phyloP scores from a whole-genome alignment of 805 yeast genomes.

The Cyberlindnera lachancei region DNA sequence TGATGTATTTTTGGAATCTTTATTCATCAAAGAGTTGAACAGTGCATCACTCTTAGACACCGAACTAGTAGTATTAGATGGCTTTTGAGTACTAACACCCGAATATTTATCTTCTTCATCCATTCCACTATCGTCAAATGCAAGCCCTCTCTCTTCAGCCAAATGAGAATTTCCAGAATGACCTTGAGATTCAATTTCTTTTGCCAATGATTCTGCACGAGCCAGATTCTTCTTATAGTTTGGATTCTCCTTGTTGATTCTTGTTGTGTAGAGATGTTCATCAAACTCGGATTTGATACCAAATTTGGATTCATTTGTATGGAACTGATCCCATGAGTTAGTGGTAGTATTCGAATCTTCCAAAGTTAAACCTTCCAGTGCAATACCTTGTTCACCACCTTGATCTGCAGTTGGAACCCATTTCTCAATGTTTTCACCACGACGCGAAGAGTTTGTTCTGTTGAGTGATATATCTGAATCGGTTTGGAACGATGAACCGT shows the following conservation, averaged over 20 bases:
- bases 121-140: conserved; percentile 72
- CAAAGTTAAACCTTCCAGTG: conserved; percentile 22
- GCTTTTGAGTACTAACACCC: conserved; percentile 47
- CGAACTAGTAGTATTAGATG: neutral
- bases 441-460: conserved; percentile 35
- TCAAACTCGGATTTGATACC: conserved; percentile 79
- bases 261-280: conserved; percentile 83
- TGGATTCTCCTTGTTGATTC: conserved; percentile 61
- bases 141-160: conserved; percentile 85
- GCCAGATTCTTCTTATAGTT: conserved; percentile 57
- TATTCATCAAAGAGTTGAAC: conserved; percentile 21
- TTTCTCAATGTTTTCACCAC: conserved; percentile 58
- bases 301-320: conserved; percentile 81
- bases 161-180: conserved; percentile 66
- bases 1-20: conserved; percentile 30
- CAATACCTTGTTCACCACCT: conserved; percentile 4
- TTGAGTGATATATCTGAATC: conserved; percentile 61
- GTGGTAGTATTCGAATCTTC: conserved; percentile 29
- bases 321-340: conserved; percentile 86
- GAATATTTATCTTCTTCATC: conserved; percentile 97
- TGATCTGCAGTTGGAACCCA: conserved; percentile 58
- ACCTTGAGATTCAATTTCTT: conserved; percentile 68
- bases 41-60: conserved; percentile 19
- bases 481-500: conserved; percentile 56
- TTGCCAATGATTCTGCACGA: conserved; percentile 73